Conservation (phyloP, 176 grass and related monocot species). For the Rhynchospora pubera region DNA sequence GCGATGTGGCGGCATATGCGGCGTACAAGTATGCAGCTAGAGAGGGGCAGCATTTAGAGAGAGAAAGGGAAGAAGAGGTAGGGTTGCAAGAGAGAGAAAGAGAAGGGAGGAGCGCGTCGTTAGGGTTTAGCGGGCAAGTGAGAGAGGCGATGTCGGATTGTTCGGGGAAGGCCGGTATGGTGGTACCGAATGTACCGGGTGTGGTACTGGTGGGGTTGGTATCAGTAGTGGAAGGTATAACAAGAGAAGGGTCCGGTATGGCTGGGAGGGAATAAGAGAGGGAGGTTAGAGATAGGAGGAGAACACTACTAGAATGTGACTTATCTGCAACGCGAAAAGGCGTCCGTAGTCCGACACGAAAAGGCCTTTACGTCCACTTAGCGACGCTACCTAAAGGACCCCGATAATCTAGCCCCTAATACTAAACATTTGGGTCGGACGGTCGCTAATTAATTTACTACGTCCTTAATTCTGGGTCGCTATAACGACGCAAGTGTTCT, state of each 20-base stretch:
- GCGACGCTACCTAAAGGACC: too few relatives aligned
- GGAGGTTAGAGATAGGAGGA: conserved; percentile 30
- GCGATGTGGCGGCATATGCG: conserved; percentile 63
- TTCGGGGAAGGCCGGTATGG: conserved; percentile 96
- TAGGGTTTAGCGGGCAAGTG: conserved; percentile 58
- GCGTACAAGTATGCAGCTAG: conserved; percentile 84
- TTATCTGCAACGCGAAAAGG: too few relatives aligned
- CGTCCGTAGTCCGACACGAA: too few relatives aligned
- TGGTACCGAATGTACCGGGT: conserved; percentile 9
- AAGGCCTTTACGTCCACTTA: too few relatives aligned
- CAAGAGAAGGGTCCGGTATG: conserved; percentile 40
- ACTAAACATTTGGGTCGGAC: too few relatives aligned
- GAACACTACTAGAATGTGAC: too few relatives aligned
- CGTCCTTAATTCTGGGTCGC: too few relatives aligned
- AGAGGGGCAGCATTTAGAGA: conserved; percentile 64
- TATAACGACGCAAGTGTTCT: too few relatives aligned
- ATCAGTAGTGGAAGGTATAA: conserved; percentile 33
- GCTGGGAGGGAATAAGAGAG: conserved; percentile 28
- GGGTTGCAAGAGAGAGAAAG: conserved; percentile 42
- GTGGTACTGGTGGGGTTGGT: background rate
- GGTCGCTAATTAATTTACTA: too few relatives aligned
- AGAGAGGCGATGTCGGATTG: conserved; percentile 67
- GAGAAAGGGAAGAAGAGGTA: conserved; percentile 8
- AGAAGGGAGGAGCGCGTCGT: conserved; percentile 47
- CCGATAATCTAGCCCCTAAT: too few relatives aligned